phyloP scores from a whole-genome alignment of 805 yeast genomes.

The Wickerhamomyces strasburgensis region DNA sequence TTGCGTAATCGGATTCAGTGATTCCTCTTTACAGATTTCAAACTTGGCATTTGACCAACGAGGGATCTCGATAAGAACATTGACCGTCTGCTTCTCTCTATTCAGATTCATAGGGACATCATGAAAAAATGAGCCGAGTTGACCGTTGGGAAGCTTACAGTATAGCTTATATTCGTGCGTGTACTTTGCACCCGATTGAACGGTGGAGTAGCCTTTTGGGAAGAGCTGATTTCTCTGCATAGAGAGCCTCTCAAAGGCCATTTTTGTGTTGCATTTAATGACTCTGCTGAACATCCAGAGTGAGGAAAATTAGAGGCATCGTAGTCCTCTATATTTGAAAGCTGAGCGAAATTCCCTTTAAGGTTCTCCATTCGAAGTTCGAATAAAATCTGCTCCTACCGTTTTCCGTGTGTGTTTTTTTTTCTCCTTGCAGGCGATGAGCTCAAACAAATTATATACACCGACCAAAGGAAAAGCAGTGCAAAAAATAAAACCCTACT shows the following conservation, averaged over 20 bases:
- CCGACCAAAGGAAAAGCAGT: too few relatives aligned
- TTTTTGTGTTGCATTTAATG: background rate
- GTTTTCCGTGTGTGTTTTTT: background rate
- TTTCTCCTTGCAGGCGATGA: background rate
- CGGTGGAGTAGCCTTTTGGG: constrained; percentile 24
- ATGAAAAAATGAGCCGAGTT: constrained; percentile 62
- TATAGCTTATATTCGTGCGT: constrained; percentile 40
- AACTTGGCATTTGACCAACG: constrained; percentile 82
- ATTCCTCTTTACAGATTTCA: constrained; percentile 56
- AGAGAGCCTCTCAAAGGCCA: constrained; percentile 6
- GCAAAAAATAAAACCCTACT: too few relatives aligned
- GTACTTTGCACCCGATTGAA: constrained; percentile 34
- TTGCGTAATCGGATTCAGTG: constrained; percentile 75
- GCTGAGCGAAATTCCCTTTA: background rate
- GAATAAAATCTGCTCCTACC: too few relatives aligned
- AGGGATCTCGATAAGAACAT: constrained; percentile 74
- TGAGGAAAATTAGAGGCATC: background rate
- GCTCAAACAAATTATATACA: too few relatives aligned
- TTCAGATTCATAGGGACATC: constrained; percentile 59
- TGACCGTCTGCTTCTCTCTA: constrained; percentile 37
- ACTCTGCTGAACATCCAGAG: background rate
- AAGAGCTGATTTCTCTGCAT: constrained; percentile 1
- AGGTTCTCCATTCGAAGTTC: too few relatives aligned
- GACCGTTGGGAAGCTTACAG: constrained; percentile 35
- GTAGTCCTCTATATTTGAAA: too few relatives aligned